These are phyloP conservation scores for Pugionium cornutum DNA, from an alignment of 345 rosid genomes.

Conservation along the genomic window DNA sequence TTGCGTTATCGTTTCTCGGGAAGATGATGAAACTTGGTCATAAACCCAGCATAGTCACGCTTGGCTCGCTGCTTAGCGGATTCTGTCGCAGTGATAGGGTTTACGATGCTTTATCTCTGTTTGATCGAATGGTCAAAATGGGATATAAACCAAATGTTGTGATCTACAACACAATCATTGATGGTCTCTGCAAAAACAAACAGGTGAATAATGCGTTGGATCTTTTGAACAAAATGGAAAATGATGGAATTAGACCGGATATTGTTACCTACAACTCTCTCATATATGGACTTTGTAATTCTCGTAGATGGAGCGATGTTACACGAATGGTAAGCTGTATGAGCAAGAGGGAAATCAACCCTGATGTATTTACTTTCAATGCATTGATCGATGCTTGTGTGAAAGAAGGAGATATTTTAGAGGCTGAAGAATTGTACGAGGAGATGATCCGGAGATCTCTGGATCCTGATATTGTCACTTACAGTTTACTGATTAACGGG, in stretches of 20 bases:
- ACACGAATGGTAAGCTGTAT: conserved; percentile 21
- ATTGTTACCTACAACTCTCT: conserved; percentile 29
- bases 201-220: conserved; percentile 25
- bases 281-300: conserved; percentile 29
- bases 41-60: conserved; percentile 29
- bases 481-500: conserved; percentile 32
- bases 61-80: conserved; percentile 29
- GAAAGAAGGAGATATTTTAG: conserved; percentile 14
- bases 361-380: conserved; percentile 40
- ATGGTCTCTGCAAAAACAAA: conserved; percentile 33
- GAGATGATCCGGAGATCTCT: conserved; percentile 35
- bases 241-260: conserved; percentile 17
- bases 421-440: conserved; percentile 32
- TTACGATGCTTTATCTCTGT: conserved; percentile 21
- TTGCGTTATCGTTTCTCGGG: conserved; percentile 34
- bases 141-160: conserved; percentile 35
- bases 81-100: conserved; percentile 24
- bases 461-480: conserved; percentile 36
- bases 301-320: conserved; percentile 28
- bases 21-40: conserved; percentile 41
- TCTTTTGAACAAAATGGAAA: conserved; percentile 21
- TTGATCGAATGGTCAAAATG: conserved; percentile 17
- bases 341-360: conserved; percentile 24
- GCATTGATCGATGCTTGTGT: conserved; percentile 33
- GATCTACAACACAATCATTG: conserved; percentile 30